These are phyloP conservation scores for Lepidium africanum DNA, from an alignment of 345 rosid genomes.

Conservation along the genomic window DNA sequence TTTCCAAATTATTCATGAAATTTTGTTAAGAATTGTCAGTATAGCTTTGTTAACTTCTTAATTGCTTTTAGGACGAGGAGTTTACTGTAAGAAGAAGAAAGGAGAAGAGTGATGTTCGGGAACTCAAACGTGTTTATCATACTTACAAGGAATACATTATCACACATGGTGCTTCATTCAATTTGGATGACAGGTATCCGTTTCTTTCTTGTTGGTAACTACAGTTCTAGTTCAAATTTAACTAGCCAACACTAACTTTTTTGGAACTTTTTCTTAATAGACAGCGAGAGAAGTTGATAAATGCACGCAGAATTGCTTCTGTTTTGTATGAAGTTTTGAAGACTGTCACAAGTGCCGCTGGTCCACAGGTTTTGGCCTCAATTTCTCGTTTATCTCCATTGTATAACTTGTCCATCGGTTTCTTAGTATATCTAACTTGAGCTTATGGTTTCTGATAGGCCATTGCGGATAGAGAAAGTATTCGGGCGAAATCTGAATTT, in stretches of 20 bases:
- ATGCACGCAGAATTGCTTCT: constrained; percentile 57
- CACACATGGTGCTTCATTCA: constrained; percentile 40
- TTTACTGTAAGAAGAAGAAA: constrained; percentile 37
- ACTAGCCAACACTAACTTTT: not conserved
- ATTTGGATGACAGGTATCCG: constrained; percentile 45
- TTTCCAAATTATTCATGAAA: not conserved
- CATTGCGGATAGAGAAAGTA: constrained; percentile 48
- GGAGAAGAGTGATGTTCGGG: constrained; percentile 58
- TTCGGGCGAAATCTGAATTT: constrained; percentile 46
- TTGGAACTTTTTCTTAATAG: constrained; percentile 10
- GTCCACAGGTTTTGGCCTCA: constrained; percentile 44
- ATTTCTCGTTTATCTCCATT: not conserved
- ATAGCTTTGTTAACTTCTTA: not conserved
- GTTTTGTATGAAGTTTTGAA: constrained; percentile 66
- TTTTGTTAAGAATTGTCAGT: not conserved
- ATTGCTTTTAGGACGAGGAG: constrained; percentile 54
- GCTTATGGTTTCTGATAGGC: constrained; percentile 40
- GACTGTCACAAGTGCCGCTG: constrained; percentile 51
- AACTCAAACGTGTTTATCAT: constrained; percentile 71
- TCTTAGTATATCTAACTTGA: constrained; percentile 4
- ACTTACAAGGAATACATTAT: constrained; percentile 49
- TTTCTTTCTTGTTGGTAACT: not conserved
- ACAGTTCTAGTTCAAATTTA: not conserved
- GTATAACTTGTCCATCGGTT: not conserved
- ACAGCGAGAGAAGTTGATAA: constrained; percentile 52